Conservation (phyloP, 2,329 filamentous ascomycete species). For the Diaporthe vaccinii region DNA sequence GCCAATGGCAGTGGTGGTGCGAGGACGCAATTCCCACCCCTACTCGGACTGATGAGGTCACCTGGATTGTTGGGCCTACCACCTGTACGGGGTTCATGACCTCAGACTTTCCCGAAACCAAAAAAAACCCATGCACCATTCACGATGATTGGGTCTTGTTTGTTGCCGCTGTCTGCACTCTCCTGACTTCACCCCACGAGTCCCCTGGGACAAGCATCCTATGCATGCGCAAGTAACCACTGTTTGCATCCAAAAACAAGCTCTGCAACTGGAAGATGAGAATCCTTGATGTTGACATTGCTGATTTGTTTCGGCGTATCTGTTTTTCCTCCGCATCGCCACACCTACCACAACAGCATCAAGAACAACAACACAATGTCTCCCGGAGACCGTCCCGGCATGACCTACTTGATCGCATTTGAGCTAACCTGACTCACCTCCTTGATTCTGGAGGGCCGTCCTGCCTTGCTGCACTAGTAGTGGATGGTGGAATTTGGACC, state of each 20-base stretch:
- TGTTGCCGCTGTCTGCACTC: not conserved
- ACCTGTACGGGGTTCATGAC: not conserved
- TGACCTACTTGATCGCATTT: too few relatives aligned
- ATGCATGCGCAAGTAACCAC: not conserved
- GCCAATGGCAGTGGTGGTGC: not conserved
- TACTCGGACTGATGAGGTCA: not conserved
- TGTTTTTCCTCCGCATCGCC: too few relatives aligned
- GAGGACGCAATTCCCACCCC: not conserved
- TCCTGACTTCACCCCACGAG: too few relatives aligned
- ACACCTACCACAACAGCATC: too few relatives aligned
- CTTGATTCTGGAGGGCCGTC: too few relatives aligned
- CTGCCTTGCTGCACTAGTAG: too few relatives aligned
- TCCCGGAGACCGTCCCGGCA: too few relatives aligned
- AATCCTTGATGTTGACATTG: not conserved
- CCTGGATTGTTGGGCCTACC: not conserved
- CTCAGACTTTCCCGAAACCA: not conserved
- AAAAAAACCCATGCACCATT: not conserved
- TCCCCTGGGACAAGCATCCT: not conserved
- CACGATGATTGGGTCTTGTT: not conserved
- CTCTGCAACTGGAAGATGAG: not conserved
- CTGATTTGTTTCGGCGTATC: too few relatives aligned
- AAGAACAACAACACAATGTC: too few relatives aligned
- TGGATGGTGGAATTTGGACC: not conserved
- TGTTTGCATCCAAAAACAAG: not conserved
- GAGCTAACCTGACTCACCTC: too few relatives aligned